Base-by-base conservation (phyloP, 2,329 filamentous ascomycete species). In the Sporothrix pallida region DNA sequence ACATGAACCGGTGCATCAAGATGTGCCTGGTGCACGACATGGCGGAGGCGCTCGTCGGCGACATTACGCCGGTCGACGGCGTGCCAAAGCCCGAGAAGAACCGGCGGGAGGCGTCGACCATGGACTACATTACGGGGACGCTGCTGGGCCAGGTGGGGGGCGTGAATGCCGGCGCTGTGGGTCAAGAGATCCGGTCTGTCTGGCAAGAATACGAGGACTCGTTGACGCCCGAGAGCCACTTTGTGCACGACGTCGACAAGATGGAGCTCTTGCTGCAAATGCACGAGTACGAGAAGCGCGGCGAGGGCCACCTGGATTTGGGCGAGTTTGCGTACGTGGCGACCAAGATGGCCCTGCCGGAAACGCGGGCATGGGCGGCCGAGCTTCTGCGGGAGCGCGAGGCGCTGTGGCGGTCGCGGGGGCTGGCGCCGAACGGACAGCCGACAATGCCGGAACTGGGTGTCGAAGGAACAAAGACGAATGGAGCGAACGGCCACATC, bases 21-120 rank as follows among this genome's bases (percentile, higher is more conserved):
- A 98, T 99, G 95, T 95, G 94, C 37, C 87, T 99, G 48, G 86
- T 99, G 62, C 96, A 99, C 85, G 96, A 99, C 84, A 98, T 99
- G 94, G 96, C 96, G 12, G 96, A 99, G 83, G 87, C 93, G 4
- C 86, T 99, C 0, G 96, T 99, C 17, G 96, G 96, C 74, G 96
- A 99, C 84, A 98, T 99, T 80, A 99, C 96, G 0, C 96, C 96
- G 0, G 91, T 96, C 3, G 96, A 99, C 80, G 89, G 90, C 20
- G 90, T 99, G 0, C 81, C 90, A 72, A 99, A 98, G 83, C 82
- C 86, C 2, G 96, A 99, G 83, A 99, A 99, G 87, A 92, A 87
- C 81, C 88, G 95, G 17, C 91, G 96, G 75, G 96, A 99, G 82
- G 88, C 91, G 0, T 89, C 91, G 65, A 97, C 94, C 0, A 98